A percentile compares a stretch with the other conserved stretches of the same genome.
Evolutionary conservation across 306 rosid genomes (phyloP).

Genomic region (Castanea mollissima): DNA sequence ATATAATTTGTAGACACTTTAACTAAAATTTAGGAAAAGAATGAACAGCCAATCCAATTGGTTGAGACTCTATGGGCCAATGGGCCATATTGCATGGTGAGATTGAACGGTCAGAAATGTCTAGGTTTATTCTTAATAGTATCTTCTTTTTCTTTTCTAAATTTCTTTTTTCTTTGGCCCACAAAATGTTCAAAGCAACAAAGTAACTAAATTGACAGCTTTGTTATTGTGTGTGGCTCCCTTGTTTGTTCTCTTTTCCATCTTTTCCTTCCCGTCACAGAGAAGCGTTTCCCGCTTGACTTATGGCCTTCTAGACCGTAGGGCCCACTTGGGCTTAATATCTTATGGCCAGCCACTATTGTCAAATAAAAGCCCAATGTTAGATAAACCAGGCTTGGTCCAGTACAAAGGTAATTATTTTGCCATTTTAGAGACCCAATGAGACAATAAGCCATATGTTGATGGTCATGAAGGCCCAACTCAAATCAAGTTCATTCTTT

Average conservation of each 20-base stretch:
- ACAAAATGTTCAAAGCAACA: background rate
- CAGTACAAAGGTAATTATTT: background rate
- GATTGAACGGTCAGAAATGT: background rate
- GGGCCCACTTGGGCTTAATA: background rate
- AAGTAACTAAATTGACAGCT: background rate
- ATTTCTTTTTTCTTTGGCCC: background rate
- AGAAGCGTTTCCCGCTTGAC: no score
- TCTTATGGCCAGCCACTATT: background rate
- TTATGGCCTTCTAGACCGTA: no score
- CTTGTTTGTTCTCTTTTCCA: background rate
- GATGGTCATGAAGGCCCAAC: background rate
- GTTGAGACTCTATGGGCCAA: background rate
- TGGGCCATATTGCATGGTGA: background rate
- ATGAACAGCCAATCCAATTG: background rate
- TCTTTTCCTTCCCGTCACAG: background rate
- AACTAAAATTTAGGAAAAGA: background rate
- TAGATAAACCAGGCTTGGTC: background rate
- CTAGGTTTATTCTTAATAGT: background rate
- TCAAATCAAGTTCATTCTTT: background rate
- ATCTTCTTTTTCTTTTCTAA: background rate
- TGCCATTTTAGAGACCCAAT: background rate
- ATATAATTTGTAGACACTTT: no score
- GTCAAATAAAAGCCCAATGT: background rate
- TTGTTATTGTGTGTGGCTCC: background rate
- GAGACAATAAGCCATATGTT: background rate